phyloP scores from a whole-genome alignment of 2,329 filamentous ascomycete genomes.

The Sarocladium brachiariae region DNA sequence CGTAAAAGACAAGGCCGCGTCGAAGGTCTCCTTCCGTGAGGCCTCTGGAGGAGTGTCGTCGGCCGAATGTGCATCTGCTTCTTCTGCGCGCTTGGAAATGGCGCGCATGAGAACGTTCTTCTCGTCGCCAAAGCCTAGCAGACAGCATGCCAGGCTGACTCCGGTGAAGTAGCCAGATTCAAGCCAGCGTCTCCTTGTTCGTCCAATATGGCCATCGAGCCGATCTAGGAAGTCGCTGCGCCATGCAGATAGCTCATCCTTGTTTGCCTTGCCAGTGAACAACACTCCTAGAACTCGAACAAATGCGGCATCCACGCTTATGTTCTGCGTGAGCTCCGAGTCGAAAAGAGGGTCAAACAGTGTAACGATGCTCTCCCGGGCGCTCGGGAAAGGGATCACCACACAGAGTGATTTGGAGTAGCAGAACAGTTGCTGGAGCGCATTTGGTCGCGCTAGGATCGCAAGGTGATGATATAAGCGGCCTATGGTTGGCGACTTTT shows the following conservation, averaged over 20 bases:
- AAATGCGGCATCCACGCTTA: slow-evolving; percentile 48
- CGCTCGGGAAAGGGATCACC: slow-evolving; percentile 57
- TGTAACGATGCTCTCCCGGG: slow-evolving; percentile 62
- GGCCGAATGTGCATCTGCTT: slow-evolving; percentile 20
- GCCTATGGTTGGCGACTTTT: slow-evolving; percentile 67
- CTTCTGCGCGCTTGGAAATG: slow-evolving; percentile 24
- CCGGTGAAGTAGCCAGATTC: slow-evolving; percentile 35
- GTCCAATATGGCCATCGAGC: slow-evolving; percentile 51
- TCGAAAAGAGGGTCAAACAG: slow-evolving; percentile 55
- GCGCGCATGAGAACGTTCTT: slow-evolving; percentile 39
- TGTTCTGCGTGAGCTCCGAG: slow-evolving; percentile 26
- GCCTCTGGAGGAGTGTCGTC: slow-evolving; percentile 18
- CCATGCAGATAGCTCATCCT: slow-evolving; percentile 37
- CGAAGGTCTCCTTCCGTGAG: slow-evolving; percentile 22
- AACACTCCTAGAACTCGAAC: slow-evolving; percentile 59
- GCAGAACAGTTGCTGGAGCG: slow-evolving; percentile 64
- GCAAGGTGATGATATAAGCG: slow-evolving; percentile 85
- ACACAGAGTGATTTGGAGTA: slow-evolving; percentile 67
- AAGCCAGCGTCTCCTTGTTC: slow-evolving; percentile 44
- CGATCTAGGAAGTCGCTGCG: slow-evolving; percentile 42
- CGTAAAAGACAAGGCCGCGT: slow-evolving; percentile 32
- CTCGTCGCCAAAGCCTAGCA: slow-evolving; percentile 29
- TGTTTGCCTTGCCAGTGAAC: slow-evolving; percentile 43
- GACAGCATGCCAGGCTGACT: slow-evolving; percentile 24
- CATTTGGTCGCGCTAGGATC: slow-evolving; percentile 64